phyloP scores from a whole-genome alignment of 352 stramenopile genomes.

The Phytophthora pseudosyringae region DNA sequence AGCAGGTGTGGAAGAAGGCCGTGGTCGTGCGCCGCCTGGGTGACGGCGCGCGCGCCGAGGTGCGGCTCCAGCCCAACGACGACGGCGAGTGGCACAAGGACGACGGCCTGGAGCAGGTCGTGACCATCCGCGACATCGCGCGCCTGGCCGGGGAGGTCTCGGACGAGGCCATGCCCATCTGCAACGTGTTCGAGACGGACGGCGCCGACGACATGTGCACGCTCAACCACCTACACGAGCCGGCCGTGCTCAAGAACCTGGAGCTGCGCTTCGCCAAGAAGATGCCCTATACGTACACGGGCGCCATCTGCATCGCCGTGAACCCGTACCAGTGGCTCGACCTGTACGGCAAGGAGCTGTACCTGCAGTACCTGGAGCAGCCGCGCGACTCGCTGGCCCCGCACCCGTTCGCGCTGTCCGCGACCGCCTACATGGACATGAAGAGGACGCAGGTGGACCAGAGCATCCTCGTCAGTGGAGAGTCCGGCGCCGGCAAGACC shows the following conservation, averaged over 20 bases:
- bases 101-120: conserved; percentile 62
- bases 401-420: conserved; percentile 79
- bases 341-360: conserved; percentile 72
- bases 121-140: conserved; percentile 73
- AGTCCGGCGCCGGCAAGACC: conserved; percentile 93
- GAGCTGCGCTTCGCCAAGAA: conserved; percentile 71
- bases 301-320: conserved; percentile 82
- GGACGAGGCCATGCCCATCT: conserved; percentile 82
- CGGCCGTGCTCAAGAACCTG: conserved; percentile 79
- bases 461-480: conserved; percentile 85
- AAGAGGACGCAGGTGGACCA: conserved; percentile 83
- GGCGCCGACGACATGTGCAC: conserved; percentile 84
- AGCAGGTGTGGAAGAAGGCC: conserved; percentile 82
- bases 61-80: conserved; percentile 67
- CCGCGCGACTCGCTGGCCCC: conserved; percentile 62
- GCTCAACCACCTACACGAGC: conserved; percentile 83
- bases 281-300: conserved; percentile 85
- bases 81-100: conserved; percentile 64
- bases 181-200: conserved; percentile 71
- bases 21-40: conserved; percentile 65
- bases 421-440: conserved; percentile 75
- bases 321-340: conserved; percentile 87
- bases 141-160: conserved; percentile 76
- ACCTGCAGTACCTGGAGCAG: conserved; percentile 65
- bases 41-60: conserved; percentile 55